These are phyloP conservation scores for Ceratocystis diversiconidia DNA, from an alignment of 2,329 filamentous ascomycete species.

Conservation along the genomic window DNA sequence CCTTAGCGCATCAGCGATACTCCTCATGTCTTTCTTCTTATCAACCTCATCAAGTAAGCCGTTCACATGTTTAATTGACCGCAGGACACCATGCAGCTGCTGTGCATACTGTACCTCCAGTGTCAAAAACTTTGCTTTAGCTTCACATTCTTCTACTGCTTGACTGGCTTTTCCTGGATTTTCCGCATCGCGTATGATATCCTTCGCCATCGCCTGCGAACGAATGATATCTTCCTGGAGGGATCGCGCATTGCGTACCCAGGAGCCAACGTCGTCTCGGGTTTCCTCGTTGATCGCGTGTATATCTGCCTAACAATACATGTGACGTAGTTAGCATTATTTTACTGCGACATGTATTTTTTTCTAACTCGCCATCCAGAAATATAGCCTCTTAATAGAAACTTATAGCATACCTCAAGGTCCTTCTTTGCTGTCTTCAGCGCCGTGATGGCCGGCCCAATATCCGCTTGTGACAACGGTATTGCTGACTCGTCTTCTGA, in stretches of 20 bases:
- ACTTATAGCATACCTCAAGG: slow-evolving; percentile 27
- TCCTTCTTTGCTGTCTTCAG: slow-evolving; percentile 26
- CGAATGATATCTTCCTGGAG: slow-evolving; percentile 74
- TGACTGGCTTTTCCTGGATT: slow-evolving; percentile 41
- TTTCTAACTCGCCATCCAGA: not conserved
- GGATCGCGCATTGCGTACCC: slow-evolving; percentile 72
- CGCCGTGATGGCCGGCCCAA: slow-evolving; percentile 30
- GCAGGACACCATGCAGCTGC: slow-evolving; percentile 39
- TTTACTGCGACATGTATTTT: not conserved
- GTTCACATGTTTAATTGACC: slow-evolving; percentile 41
- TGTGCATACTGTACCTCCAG: slow-evolving; percentile 45
- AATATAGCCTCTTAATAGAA: not conserved
- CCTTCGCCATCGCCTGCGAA: slow-evolving; percentile 63
- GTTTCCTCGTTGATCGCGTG: slow-evolving; percentile 61
- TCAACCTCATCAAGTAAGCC: slow-evolving; percentile 50
- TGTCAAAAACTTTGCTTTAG: slow-evolving; percentile 41
- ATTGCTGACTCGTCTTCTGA: slow-evolving; percentile 26
- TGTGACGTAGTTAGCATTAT: slow-evolving; percentile 4
- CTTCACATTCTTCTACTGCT: slow-evolving; percentile 37
- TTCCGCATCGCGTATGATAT: slow-evolving; percentile 67
- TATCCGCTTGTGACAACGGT: slow-evolving; percentile 27
- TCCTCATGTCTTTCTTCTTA: slow-evolving; percentile 36
- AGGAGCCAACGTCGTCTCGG: slow-evolving; percentile 66
- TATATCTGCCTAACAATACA: slow-evolving; percentile 46
- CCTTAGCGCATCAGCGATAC: slow-evolving; percentile 42